Percentiles rank a stretch among this genome's conserved stretches.
These are phyloP conservation scores for Celoporthe dispersa DNA, from an alignment of 2,329 filamentous ascomycete species.

Conservation along the genomic window DNA sequence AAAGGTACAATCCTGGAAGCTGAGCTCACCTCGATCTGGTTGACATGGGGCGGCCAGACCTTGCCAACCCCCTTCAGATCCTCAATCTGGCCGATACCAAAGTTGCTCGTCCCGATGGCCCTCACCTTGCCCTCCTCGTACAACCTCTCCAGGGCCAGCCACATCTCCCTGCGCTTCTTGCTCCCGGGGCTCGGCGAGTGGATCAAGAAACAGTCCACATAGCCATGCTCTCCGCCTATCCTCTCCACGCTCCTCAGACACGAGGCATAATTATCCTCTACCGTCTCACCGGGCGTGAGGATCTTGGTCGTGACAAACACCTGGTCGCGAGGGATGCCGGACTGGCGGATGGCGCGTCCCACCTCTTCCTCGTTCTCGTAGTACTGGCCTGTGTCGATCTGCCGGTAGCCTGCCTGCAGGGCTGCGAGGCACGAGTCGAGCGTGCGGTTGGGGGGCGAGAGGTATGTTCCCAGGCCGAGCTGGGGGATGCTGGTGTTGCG, in stretches of 20 bases:
- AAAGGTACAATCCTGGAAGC: neutral
- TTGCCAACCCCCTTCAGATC: slow-evolving; percentile 14
- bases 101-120: slow-evolving; percentile 25
- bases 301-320: slow-evolving; percentile 69
- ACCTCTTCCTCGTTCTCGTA: slow-evolving; percentile 67
- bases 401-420: slow-evolving; percentile 55
- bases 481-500: slow-evolving; percentile 20
- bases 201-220: slow-evolving; percentile 26
- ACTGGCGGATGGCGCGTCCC: slow-evolving; percentile 60
- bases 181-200: slow-evolving; percentile 19
- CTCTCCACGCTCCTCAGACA: slow-evolving; percentile 65
- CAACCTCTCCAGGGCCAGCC: slow-evolving; percentile 21
- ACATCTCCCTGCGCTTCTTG: slow-evolving; percentile 15
- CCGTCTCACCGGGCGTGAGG: slow-evolving; percentile 41
- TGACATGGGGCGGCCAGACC: slow-evolving; percentile 26
- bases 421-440: slow-evolving; percentile 46
- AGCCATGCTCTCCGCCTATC: slow-evolving; percentile 39
- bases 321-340: slow-evolving; percentile 55
- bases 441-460: slow-evolving; percentile 20
- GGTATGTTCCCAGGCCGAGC: slow-evolving; percentile 30
- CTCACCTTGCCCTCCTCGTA: slow-evolving; percentile 24
- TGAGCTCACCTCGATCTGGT: slow-evolving; percentile 27
- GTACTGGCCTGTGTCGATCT: slow-evolving; percentile 65
- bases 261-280: slow-evolving; percentile 55
- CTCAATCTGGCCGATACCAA: slow-evolving; percentile 24